These are phyloP conservation scores for Amesomyces nigricolor DNA, from an alignment of 2,329 filamentous ascomycete genomes.

Conservation along the genomic window DNA sequence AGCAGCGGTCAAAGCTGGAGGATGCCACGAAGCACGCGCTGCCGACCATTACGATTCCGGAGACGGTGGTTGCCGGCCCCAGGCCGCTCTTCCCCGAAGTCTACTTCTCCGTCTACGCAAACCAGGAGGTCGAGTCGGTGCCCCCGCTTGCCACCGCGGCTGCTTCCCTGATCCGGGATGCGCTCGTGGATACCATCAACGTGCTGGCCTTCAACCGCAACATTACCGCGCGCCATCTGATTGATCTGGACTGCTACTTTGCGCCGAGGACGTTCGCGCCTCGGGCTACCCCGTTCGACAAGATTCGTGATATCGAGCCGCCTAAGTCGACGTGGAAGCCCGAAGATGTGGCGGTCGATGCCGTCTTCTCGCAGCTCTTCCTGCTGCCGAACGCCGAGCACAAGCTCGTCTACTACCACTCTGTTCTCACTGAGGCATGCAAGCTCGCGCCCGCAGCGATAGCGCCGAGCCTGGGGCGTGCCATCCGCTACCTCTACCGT, in stretches of 20 bases:
- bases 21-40: conserved; percentile 68
- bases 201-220: conserved; percentile 89
- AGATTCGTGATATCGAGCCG: conserved; percentile 63
- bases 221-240: conserved; percentile 77
- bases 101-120: conserved; percentile 85
- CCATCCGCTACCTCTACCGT: conserved; percentile 86
- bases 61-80: conserved; percentile 66
- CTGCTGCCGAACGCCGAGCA: conserved; percentile 82
- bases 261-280: conserved; percentile 85
- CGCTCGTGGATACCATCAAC: conserved; percentile 87
- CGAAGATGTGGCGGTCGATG: conserved; percentile 94
- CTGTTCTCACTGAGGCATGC: conserved; percentile 88
- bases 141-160: conserved; percentile 71
- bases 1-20: conserved; percentile 54
- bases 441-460: conserved; percentile 96
- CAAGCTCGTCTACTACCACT: conserved; percentile 95
- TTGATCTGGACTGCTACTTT: conserved; percentile 94
- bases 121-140: conserved; percentile 85
- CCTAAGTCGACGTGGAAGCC: conserved; percentile 85
- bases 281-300: conserved; percentile 86
- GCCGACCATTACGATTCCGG: conserved; percentile 69
- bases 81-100: conserved; percentile 83
- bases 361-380: conserved; percentile 92
- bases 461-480: conserved; percentile 84
- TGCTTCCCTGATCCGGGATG: conserved; percentile 77